phyloP scores from a whole-genome alignment of 2,329 filamentous ascomycete genomes.

The Elsinoe fawcettii region DNA sequence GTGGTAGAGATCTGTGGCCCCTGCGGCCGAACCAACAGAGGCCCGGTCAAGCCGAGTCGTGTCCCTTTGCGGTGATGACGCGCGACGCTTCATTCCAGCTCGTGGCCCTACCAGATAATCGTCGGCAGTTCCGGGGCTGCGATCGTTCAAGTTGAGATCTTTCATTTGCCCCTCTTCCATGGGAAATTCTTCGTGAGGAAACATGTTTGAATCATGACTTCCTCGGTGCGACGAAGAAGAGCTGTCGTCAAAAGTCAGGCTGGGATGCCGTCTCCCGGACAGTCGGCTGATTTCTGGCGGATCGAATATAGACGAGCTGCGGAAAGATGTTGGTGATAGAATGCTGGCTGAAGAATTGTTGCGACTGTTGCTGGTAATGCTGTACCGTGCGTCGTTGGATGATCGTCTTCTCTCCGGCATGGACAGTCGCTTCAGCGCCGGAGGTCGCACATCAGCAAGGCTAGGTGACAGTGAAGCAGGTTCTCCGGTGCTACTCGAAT shows the following conservation, averaged over 20 bases:
- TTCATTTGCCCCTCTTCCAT: slow-evolving; percentile 48
- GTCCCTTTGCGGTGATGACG: slow-evolving; percentile 56
- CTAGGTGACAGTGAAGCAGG: slow-evolving; percentile 30
- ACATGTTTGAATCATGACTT: slow-evolving; percentile 55
- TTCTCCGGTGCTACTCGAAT: slow-evolving; percentile 23
- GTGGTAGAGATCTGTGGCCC: slow-evolving; percentile 44
- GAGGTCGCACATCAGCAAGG: slow-evolving; percentile 35
- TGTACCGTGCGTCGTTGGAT: slow-evolving; percentile 33
- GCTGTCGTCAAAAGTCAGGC: slow-evolving; percentile 35
- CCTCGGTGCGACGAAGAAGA: slow-evolving; percentile 47
- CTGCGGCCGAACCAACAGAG: slow-evolving; percentile 37
- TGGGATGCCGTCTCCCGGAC: slow-evolving; percentile 33
- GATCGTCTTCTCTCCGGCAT: slow-evolving; percentile 37
- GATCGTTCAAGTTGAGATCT: slow-evolving; percentile 48
- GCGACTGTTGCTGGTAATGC: slow-evolving; percentile 24
- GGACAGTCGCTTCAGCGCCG: slow-evolving; percentile 38
- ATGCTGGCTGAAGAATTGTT: slow-evolving; percentile 33
- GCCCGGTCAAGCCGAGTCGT: slow-evolving; percentile 40
- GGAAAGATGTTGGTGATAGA: slow-evolving; percentile 38
- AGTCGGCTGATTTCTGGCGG: slow-evolving; percentile 23
- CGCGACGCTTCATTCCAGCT: slow-evolving; percentile 55
- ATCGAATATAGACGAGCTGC: slow-evolving; percentile 35
- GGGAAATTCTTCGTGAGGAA: slow-evolving; percentile 42
- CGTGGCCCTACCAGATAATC: slow-evolving; percentile 38
- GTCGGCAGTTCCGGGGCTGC: slow-evolving; percentile 39